Percentiles rank a stretch among this genome's conserved stretches.
Conservation (phyloP, 2,329 filamentous ascomycete species). For the Microsporum ferrugineum region DNA sequence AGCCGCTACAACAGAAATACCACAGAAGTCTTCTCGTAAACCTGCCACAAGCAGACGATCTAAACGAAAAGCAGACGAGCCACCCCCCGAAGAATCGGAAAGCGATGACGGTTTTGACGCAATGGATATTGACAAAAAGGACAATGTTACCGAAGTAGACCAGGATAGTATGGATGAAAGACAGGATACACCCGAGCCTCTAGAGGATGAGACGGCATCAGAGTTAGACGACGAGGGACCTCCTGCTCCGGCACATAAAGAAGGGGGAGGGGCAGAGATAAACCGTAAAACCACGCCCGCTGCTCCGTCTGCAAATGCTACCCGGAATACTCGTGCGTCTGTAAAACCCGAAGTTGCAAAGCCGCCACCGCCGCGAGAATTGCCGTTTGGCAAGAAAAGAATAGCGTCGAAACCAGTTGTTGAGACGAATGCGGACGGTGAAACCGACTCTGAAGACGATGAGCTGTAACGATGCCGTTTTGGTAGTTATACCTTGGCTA, state of each 20-base stretch:
- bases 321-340: neutral
- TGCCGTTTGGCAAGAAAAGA: constrained; percentile 28
- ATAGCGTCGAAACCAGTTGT: constrained; percentile 6
- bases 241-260: neutral
- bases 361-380: constrained; percentile 31
- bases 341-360: constrained; percentile 9
- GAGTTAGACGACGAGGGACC: constrained; percentile 20
- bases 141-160: constrained; percentile 4
- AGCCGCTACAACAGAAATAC: constrained; percentile 10
- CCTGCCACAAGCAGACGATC: constrained; percentile 12
- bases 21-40: constrained; percentile 7
- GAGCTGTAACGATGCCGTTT: constrained; percentile 22
- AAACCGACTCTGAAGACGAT: constrained; percentile 32
- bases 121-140: constrained; percentile 25
- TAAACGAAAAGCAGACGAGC: constrained; percentile 23
- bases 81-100: constrained; percentile 15
- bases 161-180: constrained; percentile 15
- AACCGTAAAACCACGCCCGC: neutral
- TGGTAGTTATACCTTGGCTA: neutral
- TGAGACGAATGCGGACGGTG: constrained; percentile 11
- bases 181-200: constrained; percentile 22
- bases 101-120: constrained; percentile 28
- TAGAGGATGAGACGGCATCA: constrained; percentile 26
- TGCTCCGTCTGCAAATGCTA: neutral
- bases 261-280: neutral